Evolutionary conservation across 768 basidiomycete species (phyloP).

Genomic region (Tubosaeta sp.): DNA sequence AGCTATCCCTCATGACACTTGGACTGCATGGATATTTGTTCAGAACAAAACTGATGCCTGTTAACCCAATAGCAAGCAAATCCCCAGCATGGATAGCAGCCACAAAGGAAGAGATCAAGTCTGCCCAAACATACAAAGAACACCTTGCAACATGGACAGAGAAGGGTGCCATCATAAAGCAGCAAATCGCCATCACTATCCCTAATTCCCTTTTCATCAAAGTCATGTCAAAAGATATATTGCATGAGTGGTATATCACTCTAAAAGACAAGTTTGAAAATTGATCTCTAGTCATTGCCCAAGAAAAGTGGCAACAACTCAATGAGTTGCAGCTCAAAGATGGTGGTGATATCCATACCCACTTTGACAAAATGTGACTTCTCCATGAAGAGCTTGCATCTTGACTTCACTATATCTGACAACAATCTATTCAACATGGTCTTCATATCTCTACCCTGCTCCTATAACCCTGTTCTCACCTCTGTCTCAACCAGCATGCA

Average conservation of each 20-base stretch:
- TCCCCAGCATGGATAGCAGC: background rate
- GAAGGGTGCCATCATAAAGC: background rate
- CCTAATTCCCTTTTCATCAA: background rate
- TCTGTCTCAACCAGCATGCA: conserved; percentile 5
- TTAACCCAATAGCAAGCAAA: background rate
- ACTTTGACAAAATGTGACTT: background rate
- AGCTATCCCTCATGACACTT: background rate
- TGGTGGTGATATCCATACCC: background rate
- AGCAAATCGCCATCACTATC: background rate
- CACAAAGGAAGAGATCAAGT: background rate
- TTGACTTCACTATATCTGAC: background rate
- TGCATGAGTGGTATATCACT: background rate
- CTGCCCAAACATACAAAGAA: background rate
- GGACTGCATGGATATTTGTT: background rate
- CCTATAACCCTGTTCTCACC: conserved; percentile 30
- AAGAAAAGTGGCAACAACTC: background rate
- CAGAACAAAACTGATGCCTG: background rate
- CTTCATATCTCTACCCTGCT: conserved; percentile 29
- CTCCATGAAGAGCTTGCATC: background rate
- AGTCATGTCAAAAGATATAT: background rate
- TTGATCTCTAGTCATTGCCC: background rate
- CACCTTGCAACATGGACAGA: background rate
- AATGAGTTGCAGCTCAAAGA: background rate
- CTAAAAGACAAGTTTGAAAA: no score
- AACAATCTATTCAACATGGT: background rate